Percentiles rank a stretch among this genome's conserved stretches.
These are phyloP conservation scores for Mrakiaceae sp. DNA, from an alignment of 1,284 basidiomycete species.

Conservation along the genomic window DNA sequence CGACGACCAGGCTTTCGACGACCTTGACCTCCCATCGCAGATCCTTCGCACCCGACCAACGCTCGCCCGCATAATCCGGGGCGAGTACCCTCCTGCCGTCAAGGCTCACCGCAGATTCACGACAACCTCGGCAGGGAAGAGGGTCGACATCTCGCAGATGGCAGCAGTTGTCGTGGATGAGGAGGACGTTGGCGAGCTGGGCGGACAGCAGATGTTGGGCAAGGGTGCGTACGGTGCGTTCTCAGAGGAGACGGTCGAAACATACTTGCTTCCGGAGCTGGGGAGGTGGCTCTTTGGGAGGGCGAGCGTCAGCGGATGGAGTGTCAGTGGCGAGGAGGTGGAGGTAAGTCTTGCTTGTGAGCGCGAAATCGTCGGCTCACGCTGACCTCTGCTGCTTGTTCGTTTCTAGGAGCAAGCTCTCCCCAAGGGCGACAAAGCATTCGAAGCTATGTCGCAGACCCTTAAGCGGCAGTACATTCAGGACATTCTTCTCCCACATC, in stretches of 20 bases:
- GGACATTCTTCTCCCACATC: not conserved
- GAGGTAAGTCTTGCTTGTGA: not conserved
- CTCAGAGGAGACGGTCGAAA: not conserved
- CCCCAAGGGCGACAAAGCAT: constrained; percentile 2
- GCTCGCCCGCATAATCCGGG: constrained; percentile 2
- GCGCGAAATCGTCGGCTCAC: not conserved
- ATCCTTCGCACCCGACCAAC: not conserved
- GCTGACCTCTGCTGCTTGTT: not conserved
- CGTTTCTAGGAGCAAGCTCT: not conserved
- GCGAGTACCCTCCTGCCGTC: constrained; percentile 1
- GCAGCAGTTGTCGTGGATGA: not conserved
- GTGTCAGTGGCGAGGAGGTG: not conserved
- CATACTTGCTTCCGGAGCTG: not conserved
- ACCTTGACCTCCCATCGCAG: constrained; percentile 1
- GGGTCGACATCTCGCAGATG: not conserved
- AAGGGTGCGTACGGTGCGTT: not conserved
- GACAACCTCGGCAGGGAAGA: not conserved
- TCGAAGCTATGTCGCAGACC: not conserved
- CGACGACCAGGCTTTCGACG: not conserved
- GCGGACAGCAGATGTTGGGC: not conserved
- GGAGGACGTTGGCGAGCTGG: not conserved
- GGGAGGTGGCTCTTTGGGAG: not conserved
- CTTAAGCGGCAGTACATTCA: not conserved
- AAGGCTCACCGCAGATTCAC: not conserved
- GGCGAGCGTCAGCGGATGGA: not conserved